Conservation (phyloP, 2,329 filamentous ascomycete genomes). For the Fusarium sp. region DNA sequence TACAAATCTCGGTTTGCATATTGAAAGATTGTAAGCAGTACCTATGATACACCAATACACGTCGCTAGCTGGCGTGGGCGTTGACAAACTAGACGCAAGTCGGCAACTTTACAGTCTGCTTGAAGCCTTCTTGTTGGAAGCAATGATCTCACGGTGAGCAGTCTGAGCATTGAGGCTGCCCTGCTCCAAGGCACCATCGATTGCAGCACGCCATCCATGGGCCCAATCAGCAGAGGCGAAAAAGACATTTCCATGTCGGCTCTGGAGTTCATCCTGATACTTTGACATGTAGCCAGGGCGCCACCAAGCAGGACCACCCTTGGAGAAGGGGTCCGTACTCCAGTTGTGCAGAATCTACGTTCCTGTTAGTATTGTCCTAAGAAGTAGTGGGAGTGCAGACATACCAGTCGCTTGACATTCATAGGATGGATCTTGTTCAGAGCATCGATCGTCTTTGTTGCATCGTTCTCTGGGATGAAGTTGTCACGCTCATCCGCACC, state of each 20-base stretch:
- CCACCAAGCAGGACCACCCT: constrained; percentile 37
- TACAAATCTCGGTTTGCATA: neutral
- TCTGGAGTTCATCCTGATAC: constrained; percentile 43
- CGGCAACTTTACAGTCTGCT: neutral
- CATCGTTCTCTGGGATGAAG: constrained; percentile 20
- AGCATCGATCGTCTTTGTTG: constrained; percentile 15
- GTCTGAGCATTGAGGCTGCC: constrained; percentile 17
- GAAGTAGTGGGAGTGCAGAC: neutral
- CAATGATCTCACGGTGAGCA: neutral
- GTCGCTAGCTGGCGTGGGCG: neutral
- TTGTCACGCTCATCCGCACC: constrained; percentile 16
- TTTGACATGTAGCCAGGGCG: constrained; percentile 39
- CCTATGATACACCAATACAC: neutral
- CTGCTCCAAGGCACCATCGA: constrained; percentile 46
- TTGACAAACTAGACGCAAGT: too few relatives aligned
- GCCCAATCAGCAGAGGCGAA: constrained; percentile 46
- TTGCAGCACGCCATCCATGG: constrained; percentile 44
- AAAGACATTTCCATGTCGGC: constrained; percentile 41
- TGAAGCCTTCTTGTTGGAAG: neutral
- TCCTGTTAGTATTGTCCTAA: neutral
- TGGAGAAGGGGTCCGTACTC: constrained; percentile 41
- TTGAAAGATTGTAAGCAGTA: neutral
- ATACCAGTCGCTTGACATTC: constrained; percentile 22
- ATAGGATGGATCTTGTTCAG: constrained; percentile 28
- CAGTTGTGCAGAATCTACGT: constrained; percentile 39